Base-by-base conservation (phyloP, 1,139 yeast genomes). In the Hemisphaericaspora xylofermentans region DNA sequence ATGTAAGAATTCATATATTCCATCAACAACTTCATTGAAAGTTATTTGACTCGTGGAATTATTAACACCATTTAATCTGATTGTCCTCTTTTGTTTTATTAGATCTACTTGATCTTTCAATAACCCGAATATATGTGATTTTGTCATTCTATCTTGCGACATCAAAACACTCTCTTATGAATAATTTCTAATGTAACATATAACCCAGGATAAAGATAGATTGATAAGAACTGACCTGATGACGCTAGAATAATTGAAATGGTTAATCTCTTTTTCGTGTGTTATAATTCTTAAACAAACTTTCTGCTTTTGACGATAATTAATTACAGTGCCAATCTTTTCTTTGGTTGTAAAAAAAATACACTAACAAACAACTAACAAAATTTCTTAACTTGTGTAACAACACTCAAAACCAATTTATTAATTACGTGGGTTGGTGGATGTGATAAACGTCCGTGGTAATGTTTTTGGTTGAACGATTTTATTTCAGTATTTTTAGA, bases 81-180 rank as follows among this genome's bases (percentile, higher is more conserved):
- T 42, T 6, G 63, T 44, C 37, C 51, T 54, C 33, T 55, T 59
- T 10, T 49, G 51, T 26, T 45, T 48, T 18, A 63, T 47, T 10
- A 45, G 46, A 5, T 65, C 69, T 6, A 53, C 15, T 40, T 64
- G 68, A 33, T 60, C 66, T 30, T 53, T 50, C 18, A 64, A 40
- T 16, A 48, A 40, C 12, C 38, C 33, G 18, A 31, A 41, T 15
- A 43, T 39, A 24, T 30, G 33, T 18, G 42, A 33, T 26, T 41
- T 40, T 6, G 38, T 27, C 34, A 35, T 28, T 26, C 4, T 30
- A 30, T 30, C 21, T 17, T 5, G 25, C 19, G 25, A 29, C 33
- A 29, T 29, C 12, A n/a, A 29, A 15, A 19, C 5, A 19, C 5
- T 5, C 22, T 6, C 22, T 19, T 6, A 6, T 19, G 5, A 8